A percentile compares a stretch with the other conserved stretches of the same genome.
Conservation (phyloP, 345 rosid genomes). For the Kandelia obovata region DNA sequence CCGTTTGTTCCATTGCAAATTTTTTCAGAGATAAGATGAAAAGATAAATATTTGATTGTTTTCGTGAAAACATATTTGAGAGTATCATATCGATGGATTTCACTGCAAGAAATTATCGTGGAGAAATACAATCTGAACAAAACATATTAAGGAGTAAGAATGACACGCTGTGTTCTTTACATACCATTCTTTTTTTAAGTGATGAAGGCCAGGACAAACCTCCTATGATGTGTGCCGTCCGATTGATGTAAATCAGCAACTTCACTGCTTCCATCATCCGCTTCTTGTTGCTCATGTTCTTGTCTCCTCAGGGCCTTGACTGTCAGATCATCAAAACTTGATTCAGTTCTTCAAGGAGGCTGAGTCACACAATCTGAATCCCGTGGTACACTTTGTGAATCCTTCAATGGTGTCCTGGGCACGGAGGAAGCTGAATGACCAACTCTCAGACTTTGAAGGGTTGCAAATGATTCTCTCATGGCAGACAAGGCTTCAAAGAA, state of each 20-base stretch:
- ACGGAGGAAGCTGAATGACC: slow-evolving; percentile 54
- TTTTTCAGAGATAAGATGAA: too few relatives aligned
- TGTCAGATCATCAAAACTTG: slow-evolving; percentile 63
- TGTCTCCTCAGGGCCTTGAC: slow-evolving; percentile 38
- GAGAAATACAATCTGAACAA: too few relatives aligned
- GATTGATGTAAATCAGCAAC: slow-evolving; percentile 30
- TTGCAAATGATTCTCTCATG: slow-evolving; percentile 93
- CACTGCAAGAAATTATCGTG: too few relatives aligned
- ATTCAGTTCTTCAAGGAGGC: slow-evolving; percentile 59
- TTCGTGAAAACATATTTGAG: too few relatives aligned
- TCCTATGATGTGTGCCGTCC: slow-evolving; percentile 51
- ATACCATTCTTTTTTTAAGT: slow-evolving; percentile 37
- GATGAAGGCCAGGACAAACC: slow-evolving; percentile 90
- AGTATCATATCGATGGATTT: too few relatives aligned
- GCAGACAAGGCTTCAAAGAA: slow-evolving; percentile 99
- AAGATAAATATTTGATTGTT: too few relatives aligned
- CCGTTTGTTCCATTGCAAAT: too few relatives aligned
- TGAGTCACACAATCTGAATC: slow-evolving; percentile 59
- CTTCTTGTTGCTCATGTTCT: slow-evolving; percentile 37
- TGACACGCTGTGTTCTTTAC: not conserved
- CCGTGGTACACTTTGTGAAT: slow-evolving; percentile 34
- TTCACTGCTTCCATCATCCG: slow-evolving; percentile 42
- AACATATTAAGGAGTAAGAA: not conserved
- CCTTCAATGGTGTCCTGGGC: slow-evolving; percentile 53
- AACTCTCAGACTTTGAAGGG: slow-evolving; percentile 77